Evolutionary conservation across 1,284 basidiomycete genomes (phyloP), one percentile per base, ranked within the genome.

Genomic region (Singerocomus rubriflavus): DNA sequence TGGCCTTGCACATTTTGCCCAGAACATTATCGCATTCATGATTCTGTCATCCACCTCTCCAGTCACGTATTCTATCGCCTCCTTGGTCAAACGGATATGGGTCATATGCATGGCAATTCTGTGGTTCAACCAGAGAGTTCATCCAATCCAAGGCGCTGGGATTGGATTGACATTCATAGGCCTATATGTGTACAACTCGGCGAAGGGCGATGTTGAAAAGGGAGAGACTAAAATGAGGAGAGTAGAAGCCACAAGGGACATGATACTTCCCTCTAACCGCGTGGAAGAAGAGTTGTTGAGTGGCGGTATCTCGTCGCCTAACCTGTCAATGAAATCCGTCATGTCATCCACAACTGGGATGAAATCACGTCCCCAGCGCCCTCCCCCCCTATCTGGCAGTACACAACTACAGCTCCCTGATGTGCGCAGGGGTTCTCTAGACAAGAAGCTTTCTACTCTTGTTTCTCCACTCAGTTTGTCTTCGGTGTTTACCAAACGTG

Each of bases 51-150:
- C 92, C 32, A 97, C 95, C 1, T 98, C 95, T 8, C 97, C 96
- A 6, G 97, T 99, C 53, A 99, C 97, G 1, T 99, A 99, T 74
- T 95, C 91, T 42, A 98, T 99, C 67, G 97, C 96, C 1, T 96
- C 92, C 11, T 83, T 99, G 60, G 86, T 98, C 74, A 99, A 99
- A 74, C 90, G 97, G 30, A 94, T 99, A 50, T 93, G 90, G 40
- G 97, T 99, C 61, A 99, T 99, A 63, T 94, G 93, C 71, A 87
- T 98, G 58, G 96, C 97, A 29, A 93, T 99, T 66, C 74, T 95
- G 46, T 99, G 96, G 96, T 99, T 98, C 73, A 86, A 81, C 51
- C 96, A 99, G 73, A 67, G 76, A 16, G 85, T 99, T 4, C 88
- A 95, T 56, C 79, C 80, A 6, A 65, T 98, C 10, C 97, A 99